A percentile compares a stretch with the other conserved stretches of the same genome.
These are phyloP conservation scores for Dactylellina cionopaga DNA, from an alignment of 2,329 filamentous ascomycete species.

Conservation along the genomic window DNA sequence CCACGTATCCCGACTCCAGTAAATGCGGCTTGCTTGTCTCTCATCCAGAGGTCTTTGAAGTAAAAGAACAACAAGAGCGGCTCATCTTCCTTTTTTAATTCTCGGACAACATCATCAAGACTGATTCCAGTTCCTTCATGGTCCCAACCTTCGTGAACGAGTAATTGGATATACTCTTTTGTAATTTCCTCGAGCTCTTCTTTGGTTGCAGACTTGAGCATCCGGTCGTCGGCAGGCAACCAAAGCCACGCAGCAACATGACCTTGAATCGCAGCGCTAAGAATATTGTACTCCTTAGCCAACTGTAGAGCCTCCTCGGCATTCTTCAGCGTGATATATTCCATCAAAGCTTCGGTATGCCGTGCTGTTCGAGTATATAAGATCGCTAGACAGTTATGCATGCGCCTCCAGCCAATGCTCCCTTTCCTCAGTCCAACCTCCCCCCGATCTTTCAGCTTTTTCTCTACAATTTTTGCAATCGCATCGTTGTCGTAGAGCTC, in stretches of 20 bases:
- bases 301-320: constrained; percentile 87
- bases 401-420: constrained; percentile 82
- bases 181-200: constrained; percentile 81
- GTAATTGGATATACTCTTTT: constrained; percentile 81
- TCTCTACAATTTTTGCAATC: constrained; percentile 81
- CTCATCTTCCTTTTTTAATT: constrained; percentile 75
- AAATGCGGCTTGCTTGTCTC: constrained; percentile 71
- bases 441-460: constrained; percentile 79
- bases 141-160: constrained; percentile 80
- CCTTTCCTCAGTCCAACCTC: constrained; percentile 80
- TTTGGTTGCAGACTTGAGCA: constrained; percentile 72
- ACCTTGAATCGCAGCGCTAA: constrained; percentile 80
- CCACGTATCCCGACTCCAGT: constrained; percentile 60
- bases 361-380: constrained; percentile 84
- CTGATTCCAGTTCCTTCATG: constrained; percentile 79
- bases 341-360: constrained; percentile 83
- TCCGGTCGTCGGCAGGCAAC: constrained; percentile 80
- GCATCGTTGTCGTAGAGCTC: constrained; percentile 64
- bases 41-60: constrained; percentile 83
- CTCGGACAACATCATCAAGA: constrained; percentile 79
- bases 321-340: constrained; percentile 90
- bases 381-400: constrained; percentile 86
- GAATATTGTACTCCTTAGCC: constrained; percentile 87
- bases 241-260: constrained; percentile 90
- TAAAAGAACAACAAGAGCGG: constrained; percentile 91